These are phyloP conservation scores for Blastobotrys terrestris DNA, from an alignment of 805 yeast species.

Conservation along the genomic window DNA sequence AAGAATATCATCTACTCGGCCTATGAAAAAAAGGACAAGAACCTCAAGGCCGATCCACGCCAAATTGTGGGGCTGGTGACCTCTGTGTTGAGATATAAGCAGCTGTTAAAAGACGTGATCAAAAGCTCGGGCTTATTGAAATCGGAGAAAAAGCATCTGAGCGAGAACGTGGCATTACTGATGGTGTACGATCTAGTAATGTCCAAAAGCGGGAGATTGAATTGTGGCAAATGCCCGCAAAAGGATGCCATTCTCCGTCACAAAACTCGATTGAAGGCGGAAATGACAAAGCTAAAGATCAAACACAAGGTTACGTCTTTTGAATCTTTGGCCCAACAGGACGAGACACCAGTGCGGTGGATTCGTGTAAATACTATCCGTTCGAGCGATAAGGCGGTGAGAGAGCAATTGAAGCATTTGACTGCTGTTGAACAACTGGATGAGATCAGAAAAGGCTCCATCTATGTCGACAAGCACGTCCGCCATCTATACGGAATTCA, in stretches of 20 bases:
- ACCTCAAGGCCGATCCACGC: slow-evolving; percentile 62
- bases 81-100: slow-evolving; percentile 68
- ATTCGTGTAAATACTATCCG: slow-evolving; percentile 49
- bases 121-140: slow-evolving; percentile 60
- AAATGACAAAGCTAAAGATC: slow-evolving; percentile 68
- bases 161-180: slow-evolving; percentile 40
- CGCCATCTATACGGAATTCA: slow-evolving; percentile 77
- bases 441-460: slow-evolving; percentile 35
- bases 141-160: slow-evolving; percentile 37
- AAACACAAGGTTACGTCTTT: slow-evolving; percentile 57
- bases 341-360: slow-evolving; percentile 43
- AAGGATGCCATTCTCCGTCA: slow-evolving; percentile 75
- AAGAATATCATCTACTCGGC: slow-evolving; percentile 41
- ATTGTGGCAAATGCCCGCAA: slow-evolving; percentile 80
- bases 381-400: not conserved
- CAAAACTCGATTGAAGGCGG: slow-evolving; percentile 77
- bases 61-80: slow-evolving; percentile 80
- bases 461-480: slow-evolving; percentile 68
- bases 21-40: slow-evolving; percentile 30
- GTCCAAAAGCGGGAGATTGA: slow-evolving; percentile 71
- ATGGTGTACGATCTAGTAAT: slow-evolving; percentile 78
- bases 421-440: slow-evolving; percentile 32
- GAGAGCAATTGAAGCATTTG: slow-evolving; percentile 23
- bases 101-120: slow-evolving; percentile 56
- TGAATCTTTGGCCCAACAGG: slow-evolving; percentile 38